Conservation (phyloP, 192 early-diverging fungal genomes). For the Thamnidium elegans region DNA sequence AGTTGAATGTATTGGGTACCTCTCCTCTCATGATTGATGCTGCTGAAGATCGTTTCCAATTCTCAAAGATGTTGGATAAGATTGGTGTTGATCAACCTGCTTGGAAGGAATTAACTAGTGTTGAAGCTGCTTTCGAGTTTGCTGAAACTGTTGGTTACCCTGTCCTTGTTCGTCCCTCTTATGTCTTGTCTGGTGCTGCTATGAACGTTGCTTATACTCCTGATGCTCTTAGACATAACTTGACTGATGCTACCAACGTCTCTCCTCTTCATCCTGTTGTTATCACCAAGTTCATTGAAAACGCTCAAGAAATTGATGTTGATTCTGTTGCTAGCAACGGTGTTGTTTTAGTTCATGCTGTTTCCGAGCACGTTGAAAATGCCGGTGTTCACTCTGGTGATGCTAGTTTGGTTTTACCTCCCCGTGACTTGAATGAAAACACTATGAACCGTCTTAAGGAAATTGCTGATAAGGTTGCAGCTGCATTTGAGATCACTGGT, state of each 20-base stretch:
- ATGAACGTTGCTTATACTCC: slow-evolving; percentile 94
- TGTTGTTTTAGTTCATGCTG: slow-evolving; percentile 78
- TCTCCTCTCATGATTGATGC: slow-evolving; percentile 86
- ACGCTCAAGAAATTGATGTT: slow-evolving; percentile 93
- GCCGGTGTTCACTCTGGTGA: slow-evolving; percentile 98
- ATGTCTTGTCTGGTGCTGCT: slow-evolving; percentile 96
- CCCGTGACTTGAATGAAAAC: slow-evolving; percentile 48
- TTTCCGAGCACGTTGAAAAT: slow-evolving; percentile 96
- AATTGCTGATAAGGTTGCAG: slow-evolving; percentile 84
- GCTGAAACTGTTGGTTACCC: slow-evolving; percentile 85
- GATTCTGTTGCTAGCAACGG: slow-evolving; percentile 90
- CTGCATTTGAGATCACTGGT: slow-evolving; percentile 92
- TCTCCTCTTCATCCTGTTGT: slow-evolving; percentile 96
- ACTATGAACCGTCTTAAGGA: slow-evolving; percentile 64
- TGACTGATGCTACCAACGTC: slow-evolving; percentile 80
- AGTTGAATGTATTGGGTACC: slow-evolving; percentile 89
- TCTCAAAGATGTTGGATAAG: slow-evolving; percentile 84
- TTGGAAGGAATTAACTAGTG: slow-evolving; percentile 90
- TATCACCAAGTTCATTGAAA: slow-evolving; percentile 94
- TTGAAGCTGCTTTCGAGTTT: slow-evolving; percentile 83
- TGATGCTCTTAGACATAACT: slow-evolving; percentile 64
- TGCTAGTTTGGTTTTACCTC: slow-evolving; percentile 88
- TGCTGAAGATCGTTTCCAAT: slow-evolving; percentile 95
- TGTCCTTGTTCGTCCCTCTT: slow-evolving; percentile 93
- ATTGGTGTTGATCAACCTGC: slow-evolving; percentile 95